Base-by-base conservation (phyloP, 768 basidiomycete genomes). In the Auriscalpium microsporum region DNA sequence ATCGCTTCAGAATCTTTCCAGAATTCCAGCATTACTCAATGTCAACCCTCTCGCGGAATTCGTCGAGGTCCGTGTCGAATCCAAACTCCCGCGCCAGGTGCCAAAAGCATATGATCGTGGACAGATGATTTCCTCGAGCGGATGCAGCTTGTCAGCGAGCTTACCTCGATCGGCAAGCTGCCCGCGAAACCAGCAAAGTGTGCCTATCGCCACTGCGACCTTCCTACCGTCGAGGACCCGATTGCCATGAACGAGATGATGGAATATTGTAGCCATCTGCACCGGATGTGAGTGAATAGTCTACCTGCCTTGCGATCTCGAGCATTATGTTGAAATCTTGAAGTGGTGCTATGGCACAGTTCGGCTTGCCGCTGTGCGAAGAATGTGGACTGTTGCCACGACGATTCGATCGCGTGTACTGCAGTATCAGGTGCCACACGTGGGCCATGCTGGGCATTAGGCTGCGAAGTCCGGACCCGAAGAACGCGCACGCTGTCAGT, bases 381-480 rank as follows among this genome's bases (percentile, higher is more conserved):
- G 58, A 52, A n/a, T 59, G 58, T 21, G 21, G 16, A 0, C 48
- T 10, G 16, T 49, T 37, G 33, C 56, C 52, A 10, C 56, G 50
- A 13, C 56, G 48, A 36, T 46, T 23, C 16, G 14, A 38, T 14
- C 45, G 38, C 52, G 11, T 14, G 13, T 59, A 47, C 21, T 59
- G 58, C 33, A 56, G 58, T 10, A 17, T 21, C 1, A 14, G 36
- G 8, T 59, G 58, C 52, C 36, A 59, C 33, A 6, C 1, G 9
- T 57, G 58, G 56, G 44, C 47, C 19, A 21, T 16, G n/a, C 28
- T 28, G 28, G 28, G 28, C 28, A 28, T 28, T 7, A 28, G 28
- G 4, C 28, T 28, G 28, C 28, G 28, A 28, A 28, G 28, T 28
- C 5, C 28, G 28, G 28, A 7, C 28, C 28, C 28, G 28, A 28